Percentiles rank a stretch among this genome's conserved stretches.
Conservation (phyloP, 1,284 basidiomycete genomes). For the Mycena sp. region DNA sequence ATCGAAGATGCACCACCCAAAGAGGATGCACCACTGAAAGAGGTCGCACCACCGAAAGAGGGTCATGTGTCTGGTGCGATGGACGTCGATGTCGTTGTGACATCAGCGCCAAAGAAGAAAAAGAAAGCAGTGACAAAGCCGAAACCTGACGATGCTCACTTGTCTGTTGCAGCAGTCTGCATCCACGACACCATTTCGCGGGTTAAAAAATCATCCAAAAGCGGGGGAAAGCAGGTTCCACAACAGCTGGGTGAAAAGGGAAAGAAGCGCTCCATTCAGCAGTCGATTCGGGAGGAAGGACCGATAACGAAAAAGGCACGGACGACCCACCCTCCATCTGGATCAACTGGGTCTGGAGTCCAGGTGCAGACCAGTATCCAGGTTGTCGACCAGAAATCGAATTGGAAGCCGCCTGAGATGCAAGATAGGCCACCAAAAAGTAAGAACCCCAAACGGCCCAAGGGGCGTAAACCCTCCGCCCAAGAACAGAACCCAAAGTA, state of each 20-base stretch:
- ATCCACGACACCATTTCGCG: neutral
- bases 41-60: neutral
- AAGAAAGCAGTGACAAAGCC: neutral
- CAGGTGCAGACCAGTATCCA: conserved; percentile 7
- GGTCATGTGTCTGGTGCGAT: conserved; percentile 14
- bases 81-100: conserved; percentile 5
- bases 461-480: conserved; percentile 1
- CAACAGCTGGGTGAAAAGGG: conserved; percentile 20
- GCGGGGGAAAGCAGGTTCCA: neutral
- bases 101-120: conserved; percentile 12
- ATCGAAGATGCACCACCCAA: neutral
- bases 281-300: conserved; percentile 13
- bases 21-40: neutral
- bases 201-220: conserved; percentile 2
- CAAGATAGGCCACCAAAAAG: conserved; percentile 12
- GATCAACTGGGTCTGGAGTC: conserved; percentile 14
- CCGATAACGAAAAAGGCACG: conserved; percentile 30
- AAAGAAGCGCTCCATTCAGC: conserved; percentile 25
- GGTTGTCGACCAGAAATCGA: conserved; percentile 8
- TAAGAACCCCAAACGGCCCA: conserved; percentile 8
- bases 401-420: neutral
- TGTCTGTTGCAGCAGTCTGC: neutral
- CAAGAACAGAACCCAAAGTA: conserved; percentile 4
- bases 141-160: conserved; percentile 1
- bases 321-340: neutral